Percentiles rank a stretch among this genome's conserved stretches.
These are phyloP conservation scores for Neospora caninum DNA, from an alignment of 169 alveolate genomes.

Conservation along the genomic window DNA sequence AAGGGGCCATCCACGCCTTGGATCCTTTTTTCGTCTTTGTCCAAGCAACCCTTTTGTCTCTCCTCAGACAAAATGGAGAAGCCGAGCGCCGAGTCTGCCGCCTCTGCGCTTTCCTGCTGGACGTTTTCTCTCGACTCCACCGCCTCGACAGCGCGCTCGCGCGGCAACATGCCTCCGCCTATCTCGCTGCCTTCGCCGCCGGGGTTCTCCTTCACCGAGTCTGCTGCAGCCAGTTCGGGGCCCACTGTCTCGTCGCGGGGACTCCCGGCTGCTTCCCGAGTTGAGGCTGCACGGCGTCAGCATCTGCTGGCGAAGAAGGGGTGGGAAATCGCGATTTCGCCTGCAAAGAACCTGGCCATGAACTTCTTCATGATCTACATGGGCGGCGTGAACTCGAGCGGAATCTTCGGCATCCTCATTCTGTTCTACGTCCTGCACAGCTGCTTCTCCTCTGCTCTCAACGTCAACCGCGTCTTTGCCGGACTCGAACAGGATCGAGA, in stretches of 20 bases:
- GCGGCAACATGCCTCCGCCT: not conserved
- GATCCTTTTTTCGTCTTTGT: not conserved
- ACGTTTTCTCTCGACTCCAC: not conserved
- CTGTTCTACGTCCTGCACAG: not conserved
- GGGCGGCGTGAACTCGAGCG: not conserved
- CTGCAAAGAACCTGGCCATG: conserved; percentile 4
- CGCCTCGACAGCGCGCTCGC: not conserved
- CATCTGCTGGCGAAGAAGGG: not conserved
- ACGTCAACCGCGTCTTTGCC: not conserved
- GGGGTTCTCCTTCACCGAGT: not conserved
- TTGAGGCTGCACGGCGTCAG: not conserved
- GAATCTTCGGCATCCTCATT: not conserved
- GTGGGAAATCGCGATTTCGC: conserved; percentile 9
- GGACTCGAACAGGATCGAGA: not conserved
- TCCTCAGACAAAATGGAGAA: not conserved
- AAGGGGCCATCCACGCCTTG: too few species aligned
- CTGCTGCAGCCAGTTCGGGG: not conserved
- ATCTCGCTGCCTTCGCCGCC: not conserved
- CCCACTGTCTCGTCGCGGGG: not conserved
- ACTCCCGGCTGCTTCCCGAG: not conserved
- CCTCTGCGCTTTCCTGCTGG: not conserved
- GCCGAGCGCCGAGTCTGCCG: not conserved
- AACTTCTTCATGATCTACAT: conserved; percentile 6
- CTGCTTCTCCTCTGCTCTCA: not conserved
- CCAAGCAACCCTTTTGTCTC: not conserved